Base-by-base conservation (phyloP, 768 basidiomycete species). In the Trametopsis cervina region DNA sequence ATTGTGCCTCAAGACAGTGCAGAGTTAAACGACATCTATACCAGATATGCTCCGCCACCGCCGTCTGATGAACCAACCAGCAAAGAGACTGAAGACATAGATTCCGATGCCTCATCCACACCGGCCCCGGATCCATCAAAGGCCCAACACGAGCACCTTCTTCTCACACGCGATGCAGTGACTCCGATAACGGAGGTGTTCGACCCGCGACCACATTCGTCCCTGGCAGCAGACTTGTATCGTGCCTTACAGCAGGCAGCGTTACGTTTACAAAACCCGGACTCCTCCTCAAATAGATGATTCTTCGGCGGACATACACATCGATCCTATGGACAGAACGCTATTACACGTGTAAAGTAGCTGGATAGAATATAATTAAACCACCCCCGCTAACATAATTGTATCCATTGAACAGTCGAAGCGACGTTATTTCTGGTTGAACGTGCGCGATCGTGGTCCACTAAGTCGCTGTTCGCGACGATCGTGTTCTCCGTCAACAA, bases 191-290 rank as follows among this genome's bases (percentile, higher is more conserved):
- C 77, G 15, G 54, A 64, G 7, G 45, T 68, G 11, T 76, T 84
- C 41, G 63, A 62, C 10, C 63, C 85, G 22, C 67, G 75, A 7
- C 55, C 66, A 24, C 67, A 65, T 21, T 68, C 75, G 23, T 47
- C 57, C 25, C 61, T 63, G 43, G 68, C 66, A 22, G 63, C 69
- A 26, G 77, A 83, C 56, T 61, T 89, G 38, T 69, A 76, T 54
- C 76, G 84, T 27, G 87, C 85, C 4, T 61, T 87, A 11, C 78
- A 80, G 50, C 86, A 89, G 60, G 71, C 68, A 42, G 60, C 57
- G 27, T 47, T 58, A 13, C 65, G 75, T 36, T 42, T 69, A 40
- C 45, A 53, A 35, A 49, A 54, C 18, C 29, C 44, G 4, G 44
- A 41, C 15, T 26, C 46, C 29, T 7, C 7, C 29, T 33, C 29